Evolutionary conservation across 1,139 yeast species (phyloP).

Genomic region (Suhomyces panamericanus): DNA sequence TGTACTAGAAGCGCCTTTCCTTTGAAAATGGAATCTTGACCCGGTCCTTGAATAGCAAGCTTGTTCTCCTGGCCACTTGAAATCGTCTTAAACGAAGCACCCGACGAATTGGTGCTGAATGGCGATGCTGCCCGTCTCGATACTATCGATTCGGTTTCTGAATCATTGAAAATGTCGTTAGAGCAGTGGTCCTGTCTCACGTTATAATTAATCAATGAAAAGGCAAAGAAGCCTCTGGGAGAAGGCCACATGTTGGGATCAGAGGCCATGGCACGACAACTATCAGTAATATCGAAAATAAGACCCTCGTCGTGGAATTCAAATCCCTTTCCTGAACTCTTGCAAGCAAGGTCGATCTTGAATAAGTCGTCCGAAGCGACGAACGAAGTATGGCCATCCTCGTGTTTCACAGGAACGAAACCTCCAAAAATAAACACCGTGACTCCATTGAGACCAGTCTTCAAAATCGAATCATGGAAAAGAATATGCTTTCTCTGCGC

Average conservation of each 20-base stretch:
- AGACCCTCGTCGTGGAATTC: slow-evolving; percentile 27
- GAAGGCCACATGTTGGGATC: slow-evolving; percentile 28
- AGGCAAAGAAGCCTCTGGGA: slow-evolving; percentile 46
- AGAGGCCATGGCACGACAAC: slow-evolving; percentile 14
- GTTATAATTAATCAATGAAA: slow-evolving; percentile 29
- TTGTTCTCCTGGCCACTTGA: slow-evolving; percentile 9
- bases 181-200: slow-evolving; percentile 18
- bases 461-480: slow-evolving; percentile 16
- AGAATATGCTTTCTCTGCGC: slow-evolving; percentile 9
- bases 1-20: slow-evolving; percentile 39
- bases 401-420: slow-evolving; percentile 23
- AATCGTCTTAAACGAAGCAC: slow-evolving; percentile 22
- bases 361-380: slow-evolving; percentile 39
- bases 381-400: slow-evolving; percentile 24
- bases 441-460: slow-evolving; percentile 22
- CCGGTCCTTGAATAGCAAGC: slow-evolving; percentile 6
- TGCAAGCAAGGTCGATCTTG: slow-evolving; percentile 34
- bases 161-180: slow-evolving; percentile 5
- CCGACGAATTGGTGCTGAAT: slow-evolving; percentile 8
- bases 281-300: slow-evolving; percentile 17
- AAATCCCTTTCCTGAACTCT: slow-evolving; percentile 16
- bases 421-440: slow-evolving; percentile 47
- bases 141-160: slow-evolving; percentile 3
- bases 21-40: slow-evolving; percentile 23
- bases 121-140: slow-evolving; percentile 11